Evolutionary conservation across 2,329 filamentous ascomycete genomes (phyloP).

Genomic region (Orbilia javanica): DNA sequence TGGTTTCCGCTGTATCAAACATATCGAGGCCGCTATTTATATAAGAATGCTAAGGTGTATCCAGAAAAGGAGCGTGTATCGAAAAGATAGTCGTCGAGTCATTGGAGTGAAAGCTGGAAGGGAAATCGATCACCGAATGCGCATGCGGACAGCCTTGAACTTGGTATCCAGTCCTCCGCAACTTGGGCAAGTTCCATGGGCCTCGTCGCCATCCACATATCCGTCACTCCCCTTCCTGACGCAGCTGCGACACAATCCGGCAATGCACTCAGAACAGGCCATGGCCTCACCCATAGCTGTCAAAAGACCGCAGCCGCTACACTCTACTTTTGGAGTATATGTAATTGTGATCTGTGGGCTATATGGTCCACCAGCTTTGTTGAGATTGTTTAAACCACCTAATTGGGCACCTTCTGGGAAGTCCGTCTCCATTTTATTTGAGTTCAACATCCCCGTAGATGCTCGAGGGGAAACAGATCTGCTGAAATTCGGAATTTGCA

Average conservation of each 20-base stretch:
- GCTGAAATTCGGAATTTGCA: constrained; percentile 58
- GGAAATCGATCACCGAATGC: constrained; percentile 34
- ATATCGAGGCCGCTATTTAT: constrained; percentile 17
- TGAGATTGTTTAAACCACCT: constrained; percentile 44
- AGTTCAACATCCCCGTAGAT: constrained; percentile 52
- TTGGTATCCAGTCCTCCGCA: constrained; percentile 55
- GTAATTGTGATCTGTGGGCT: constrained; percentile 58
- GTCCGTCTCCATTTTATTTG: constrained; percentile 54
- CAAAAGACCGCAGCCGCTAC: constrained; percentile 51
- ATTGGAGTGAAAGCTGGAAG: not conserved
- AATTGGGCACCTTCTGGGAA: constrained; percentile 41
- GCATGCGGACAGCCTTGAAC: constrained; percentile 56
- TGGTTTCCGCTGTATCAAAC: constrained; percentile 10
- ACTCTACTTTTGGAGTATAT: constrained; percentile 57
- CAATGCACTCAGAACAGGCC: constrained; percentile 58
- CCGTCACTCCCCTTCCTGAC: constrained; percentile 56
- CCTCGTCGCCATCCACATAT: constrained; percentile 52
- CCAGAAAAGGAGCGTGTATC: constrained; percentile 7
- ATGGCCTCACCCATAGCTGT: constrained; percentile 54
- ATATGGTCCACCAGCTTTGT: constrained; percentile 51
- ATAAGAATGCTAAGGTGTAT: constrained; percentile 5
- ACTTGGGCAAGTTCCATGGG: constrained; percentile 53
- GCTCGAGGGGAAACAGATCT: constrained; percentile 55
- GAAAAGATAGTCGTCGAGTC: not conserved
- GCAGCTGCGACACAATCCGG: constrained; percentile 55